Evolutionary conservation across 108 stramenopile genomes (phyloP).

Genomic region (Conticribra weissflogii): DNA sequence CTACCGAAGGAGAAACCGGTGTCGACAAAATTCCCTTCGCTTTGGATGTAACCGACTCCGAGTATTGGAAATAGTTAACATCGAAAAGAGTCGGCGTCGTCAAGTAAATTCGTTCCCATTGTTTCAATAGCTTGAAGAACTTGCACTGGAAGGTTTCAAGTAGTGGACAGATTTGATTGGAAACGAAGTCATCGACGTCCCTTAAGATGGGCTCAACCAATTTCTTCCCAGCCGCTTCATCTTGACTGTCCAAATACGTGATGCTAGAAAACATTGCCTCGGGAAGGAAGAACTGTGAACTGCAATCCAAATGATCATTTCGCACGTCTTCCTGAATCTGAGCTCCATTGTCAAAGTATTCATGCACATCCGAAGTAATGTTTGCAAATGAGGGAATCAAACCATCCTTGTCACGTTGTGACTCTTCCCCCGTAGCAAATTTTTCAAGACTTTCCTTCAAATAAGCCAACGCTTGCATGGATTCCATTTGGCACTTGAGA

Average conservation of each 20-base stretch:
- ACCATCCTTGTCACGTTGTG: no score
- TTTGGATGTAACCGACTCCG: not conserved
- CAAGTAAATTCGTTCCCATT: conserved; percentile 3
- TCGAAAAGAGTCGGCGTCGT: conserved; percentile 11
- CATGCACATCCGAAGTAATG: no score
- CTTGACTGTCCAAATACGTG: not conserved
- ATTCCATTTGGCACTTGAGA: conserved; percentile 15
- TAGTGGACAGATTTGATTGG: conserved; percentile 12
- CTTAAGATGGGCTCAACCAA: not conserved
- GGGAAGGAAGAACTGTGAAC: no score
- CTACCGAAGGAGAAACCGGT: not conserved
- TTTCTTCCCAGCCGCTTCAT: not conserved
- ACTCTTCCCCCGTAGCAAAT: not conserved
- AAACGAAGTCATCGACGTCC: conserved; percentile 4
- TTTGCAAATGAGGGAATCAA: no score
- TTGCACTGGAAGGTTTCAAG: conserved; percentile 5
- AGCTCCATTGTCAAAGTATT: no score
- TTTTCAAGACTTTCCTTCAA: conserved; percentile 12
- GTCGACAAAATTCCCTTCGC: not conserved
- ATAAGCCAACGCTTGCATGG: conserved; percentile 22
- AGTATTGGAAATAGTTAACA: conserved; percentile 11
- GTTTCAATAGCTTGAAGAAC: conserved; percentile 8
- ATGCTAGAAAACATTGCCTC: conserved; percentile 5
- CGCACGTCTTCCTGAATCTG: no score
- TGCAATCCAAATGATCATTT: no score